Evolutionary conservation across 73 alveolate genomes (phyloP).

Genomic region (Paramecium tetraurelia): DNA sequence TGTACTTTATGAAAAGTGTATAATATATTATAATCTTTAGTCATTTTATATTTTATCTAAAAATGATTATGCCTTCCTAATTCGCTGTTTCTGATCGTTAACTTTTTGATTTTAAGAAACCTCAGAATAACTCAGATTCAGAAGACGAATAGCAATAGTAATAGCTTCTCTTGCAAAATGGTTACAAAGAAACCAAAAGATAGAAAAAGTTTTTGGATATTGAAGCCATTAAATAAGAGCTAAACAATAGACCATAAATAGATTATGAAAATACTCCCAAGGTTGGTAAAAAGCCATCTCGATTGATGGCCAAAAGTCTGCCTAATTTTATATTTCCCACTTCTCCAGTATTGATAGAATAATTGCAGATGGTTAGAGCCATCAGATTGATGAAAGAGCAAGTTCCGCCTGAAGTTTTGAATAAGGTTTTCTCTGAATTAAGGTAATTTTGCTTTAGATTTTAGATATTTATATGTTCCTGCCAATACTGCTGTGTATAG

Average conservation of each 20-base stretch:
- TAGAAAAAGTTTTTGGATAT: background rate
- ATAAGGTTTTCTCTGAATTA: slow-evolving; percentile 19
- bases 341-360: slow-evolving; percentile 36
- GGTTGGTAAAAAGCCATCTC: background rate
- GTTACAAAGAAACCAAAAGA: background rate
- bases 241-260: background rate
- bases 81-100: slow-evolving; percentile 9
- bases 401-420: slow-evolving; percentile 11
- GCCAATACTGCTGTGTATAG: background rate
- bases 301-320: background rate
- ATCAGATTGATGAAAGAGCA: background rate
- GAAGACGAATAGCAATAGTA: background rate
- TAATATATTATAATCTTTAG: background rate
- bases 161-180: background rate
- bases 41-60: background rate
- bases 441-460: background rate
- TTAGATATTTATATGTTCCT: slow-evolving; percentile 35
- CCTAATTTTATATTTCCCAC: background rate
- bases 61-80: background rate
- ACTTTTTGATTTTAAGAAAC: slow-evolving; percentile 17
- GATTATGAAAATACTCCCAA: background rate
- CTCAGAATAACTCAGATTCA: background rate
- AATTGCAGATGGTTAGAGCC: background rate
- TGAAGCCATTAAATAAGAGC: slow-evolving; percentile 16
- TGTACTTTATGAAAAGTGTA: background rate